Base-by-base conservation (phyloP, 2,329 filamentous ascomycete genomes). In the Myriosclerotinia scirpicola region DNA sequence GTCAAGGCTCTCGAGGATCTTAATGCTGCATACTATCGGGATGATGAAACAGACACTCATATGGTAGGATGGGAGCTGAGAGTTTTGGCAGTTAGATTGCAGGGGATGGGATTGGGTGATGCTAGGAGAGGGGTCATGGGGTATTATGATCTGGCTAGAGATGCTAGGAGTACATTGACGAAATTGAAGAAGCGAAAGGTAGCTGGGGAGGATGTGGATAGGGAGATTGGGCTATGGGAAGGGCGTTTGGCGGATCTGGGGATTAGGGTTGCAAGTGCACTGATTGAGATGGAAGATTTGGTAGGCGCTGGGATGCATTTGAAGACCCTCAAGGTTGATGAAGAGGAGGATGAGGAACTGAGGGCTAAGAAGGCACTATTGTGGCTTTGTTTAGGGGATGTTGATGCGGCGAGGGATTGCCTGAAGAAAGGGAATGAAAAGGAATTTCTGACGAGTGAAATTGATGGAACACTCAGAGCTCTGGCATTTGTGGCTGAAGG, bases 51-150 rank as follows among this genome's bases (percentile, higher is more conserved):
- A 0, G 84, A 81, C 26, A 78, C 79, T 64, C 89, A 90, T 75
- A 83, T 96, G 0, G 90, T 94, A 0, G 94, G 94, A 0, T 99
- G 95, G 93, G 85, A 90, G 53, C 83, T 99, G 63, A 87, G 95
- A 8, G 84, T 97, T 3, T 83, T 98, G 20, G 88, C 90, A 8
- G 90, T 97, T 11, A 85, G 93, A 1, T 83, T 98, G 26, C 92
- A 96, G 72, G 92, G 91, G 0, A 85, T 97, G 55, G 92, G 92
- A 0, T 96, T 95, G 70, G 89, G 89, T 5, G 95, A 99, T 78
- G 86, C 89, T 60, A 84, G 94, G 5, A 85, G 93, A 69, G 90
- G 91, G 4, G 89, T 99, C 67, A 94, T 95, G 83, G 91, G 90
- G 54, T 92, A 96, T 76, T 96, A 97, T 76, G 93, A 97, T 69